Base-by-base conservation (phyloP, 73 alveolate genomes). In the Paramecium pentaurelia region DNA sequence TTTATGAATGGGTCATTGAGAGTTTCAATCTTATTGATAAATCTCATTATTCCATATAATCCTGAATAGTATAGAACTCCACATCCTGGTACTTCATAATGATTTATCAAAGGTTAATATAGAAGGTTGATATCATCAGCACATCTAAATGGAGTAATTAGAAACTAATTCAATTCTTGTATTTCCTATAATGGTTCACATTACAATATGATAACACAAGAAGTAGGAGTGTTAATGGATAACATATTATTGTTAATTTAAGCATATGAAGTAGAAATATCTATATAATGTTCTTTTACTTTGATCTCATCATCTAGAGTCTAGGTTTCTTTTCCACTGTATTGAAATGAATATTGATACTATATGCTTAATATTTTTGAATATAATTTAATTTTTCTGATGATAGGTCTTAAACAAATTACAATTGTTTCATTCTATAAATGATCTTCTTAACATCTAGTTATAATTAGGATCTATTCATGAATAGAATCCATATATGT, bases 61-160 rank as follows among this genome's bases (percentile, higher is more conserved):
- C 87, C 87, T 12, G 87, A 12, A 22, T 37, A 73, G 1, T 18
- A 37, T 4, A 73, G 47, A 1, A 20, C 18, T 11, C 87, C 87
- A 73, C 87, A 73, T 30, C 38, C 60, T 73, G 87, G 87, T 38
- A 73, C 60, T 36, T 73, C 87, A 73, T 73, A 73, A 37, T 73
- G 60, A 73, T 38, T 32, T n/a, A 73, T 44, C 28, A 73, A 14
- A n/a, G 87, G 87, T 73, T 73, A n/a, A 73, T 73, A 73, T 1
- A 73, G 16, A 10, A 73, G 47, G 36, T 73, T 37, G 8, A 73
- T 16, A 36, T 73, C 87, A 36, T 73, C 40, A 12, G 7, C 27
- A 73, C 34, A 73, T 3, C 2, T 20, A 64, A 64, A 64, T 3
- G 47, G 51, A 28, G 14, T 64, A 9, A 3, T 12, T 0, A 28